Evolutionary conservation across 2,329 filamentous ascomycete genomes (phyloP).

Genomic region (Trichoderma sp.): DNA sequence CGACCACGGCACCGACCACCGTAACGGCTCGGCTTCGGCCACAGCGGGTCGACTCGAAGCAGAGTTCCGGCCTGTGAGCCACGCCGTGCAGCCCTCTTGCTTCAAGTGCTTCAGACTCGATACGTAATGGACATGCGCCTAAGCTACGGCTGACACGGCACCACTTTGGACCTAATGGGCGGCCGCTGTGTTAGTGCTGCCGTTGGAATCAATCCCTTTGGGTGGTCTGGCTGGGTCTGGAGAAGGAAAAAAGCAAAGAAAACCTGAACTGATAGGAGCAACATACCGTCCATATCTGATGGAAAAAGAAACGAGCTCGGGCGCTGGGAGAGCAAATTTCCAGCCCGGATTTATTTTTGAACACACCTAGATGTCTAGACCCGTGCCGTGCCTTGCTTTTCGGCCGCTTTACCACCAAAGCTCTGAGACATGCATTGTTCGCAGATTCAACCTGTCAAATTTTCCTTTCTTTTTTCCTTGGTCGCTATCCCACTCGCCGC

Average conservation of each 20-base stretch:
- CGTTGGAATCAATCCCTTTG: background rate
- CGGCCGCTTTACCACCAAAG: background rate
- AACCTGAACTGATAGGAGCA: background rate
- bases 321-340: background rate
- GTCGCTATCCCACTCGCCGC: background rate
- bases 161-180: background rate
- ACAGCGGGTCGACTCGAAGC: background rate
- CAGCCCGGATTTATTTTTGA: background rate
- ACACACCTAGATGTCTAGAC: background rate
- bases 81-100: background rate
- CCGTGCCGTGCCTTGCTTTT: background rate
- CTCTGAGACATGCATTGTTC: constrained; percentile 19
- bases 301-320: background rate
- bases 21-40: constrained; percentile 1
- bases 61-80: constrained; percentile 4
- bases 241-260: background rate
- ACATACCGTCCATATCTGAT: background rate
- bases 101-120: background rate
- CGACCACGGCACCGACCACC: constrained; percentile 5
- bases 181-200: background rate
- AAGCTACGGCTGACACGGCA: background rate
- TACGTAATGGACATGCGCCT: background rate
- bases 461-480: background rate
- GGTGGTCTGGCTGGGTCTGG: background rate
- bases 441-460: background rate